phyloP scores from a whole-genome alignment of 495 filamentous ascomycete species.

The Annulohypoxylon nitens region DNA sequence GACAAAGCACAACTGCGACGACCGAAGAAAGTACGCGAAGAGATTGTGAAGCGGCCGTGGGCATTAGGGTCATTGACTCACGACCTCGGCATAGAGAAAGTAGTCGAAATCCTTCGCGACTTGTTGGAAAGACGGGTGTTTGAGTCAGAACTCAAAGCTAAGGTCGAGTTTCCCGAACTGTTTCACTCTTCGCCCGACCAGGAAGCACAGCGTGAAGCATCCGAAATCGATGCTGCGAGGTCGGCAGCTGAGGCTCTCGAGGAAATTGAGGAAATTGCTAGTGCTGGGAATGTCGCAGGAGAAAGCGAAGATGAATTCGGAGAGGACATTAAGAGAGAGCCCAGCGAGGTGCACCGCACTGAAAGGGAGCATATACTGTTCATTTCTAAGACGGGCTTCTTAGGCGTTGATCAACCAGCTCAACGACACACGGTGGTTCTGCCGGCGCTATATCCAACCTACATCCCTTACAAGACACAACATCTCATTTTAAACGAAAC shows the following conservation, averaged over 20 bases:
- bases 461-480: conserved; percentile 58
- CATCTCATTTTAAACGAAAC: conserved; percentile 56
- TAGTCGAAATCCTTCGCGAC: conserved; percentile 49
- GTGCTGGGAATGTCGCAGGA: conserved; percentile 33
- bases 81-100: conserved; percentile 48
- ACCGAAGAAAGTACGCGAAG: conserved; percentile 50
- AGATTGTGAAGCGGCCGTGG: conserved; percentile 33
- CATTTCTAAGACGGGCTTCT: conserved; percentile 8
- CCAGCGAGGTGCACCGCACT: conserved; percentile 3
- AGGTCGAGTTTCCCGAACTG: conserved; percentile 54
- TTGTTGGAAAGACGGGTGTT: conserved; percentile 51
- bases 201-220: conserved; percentile 46
- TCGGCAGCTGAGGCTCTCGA: conserved; percentile 50
- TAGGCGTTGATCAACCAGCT: conserved; percentile 17
- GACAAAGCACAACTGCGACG: conserved; percentile 49
- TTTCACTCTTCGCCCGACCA: conserved; percentile 46
- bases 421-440: conserved; percentile 14
- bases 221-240: conserved; percentile 46
- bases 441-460: conserved; percentile 55
- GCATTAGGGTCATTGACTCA: conserved; percentile 47
- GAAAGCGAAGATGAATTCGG: conserved; percentile 21
- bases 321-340: conserved; percentile 20
- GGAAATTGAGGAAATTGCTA: conserved; percentile 46
- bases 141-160: conserved; percentile 52
- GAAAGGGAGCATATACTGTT: background rate